These are phyloP conservation scores for Penicillium flavigenum DNA, from an alignment of 495 filamentous ascomycete genomes.

Conservation along the genomic window DNA sequence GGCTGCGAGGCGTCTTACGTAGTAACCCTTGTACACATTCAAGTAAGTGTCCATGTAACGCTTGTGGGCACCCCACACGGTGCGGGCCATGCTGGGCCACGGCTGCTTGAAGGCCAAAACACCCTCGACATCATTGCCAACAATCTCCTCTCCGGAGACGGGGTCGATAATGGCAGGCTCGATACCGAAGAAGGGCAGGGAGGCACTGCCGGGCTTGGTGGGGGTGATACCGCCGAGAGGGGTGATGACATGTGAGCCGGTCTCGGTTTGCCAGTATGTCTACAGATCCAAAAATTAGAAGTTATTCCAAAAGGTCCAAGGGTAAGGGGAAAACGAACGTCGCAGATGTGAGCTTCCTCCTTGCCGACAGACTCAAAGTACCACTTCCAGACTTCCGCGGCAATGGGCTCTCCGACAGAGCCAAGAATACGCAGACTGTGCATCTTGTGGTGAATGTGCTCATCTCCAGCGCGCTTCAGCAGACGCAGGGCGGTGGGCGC, in stretches of 20 bases:
- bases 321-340: conserved; percentile 60
- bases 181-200: conserved; percentile 87
- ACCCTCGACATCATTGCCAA: conserved; percentile 96
- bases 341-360: conserved; percentile 88
- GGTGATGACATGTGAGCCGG: conserved; percentile 84
- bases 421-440: conserved; percentile 84
- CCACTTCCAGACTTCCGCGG: conserved; percentile 99
- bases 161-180: conserved; percentile 98
- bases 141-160: conserved; percentile 88
- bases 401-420: conserved; percentile 98
- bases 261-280: conserved; percentile 99
- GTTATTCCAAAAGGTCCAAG: background rate
- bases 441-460: conserved; percentile 88
- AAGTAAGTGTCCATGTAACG: conserved; percentile 98
- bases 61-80: conserved; percentile 97
- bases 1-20: conserved; percentile 58
- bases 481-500: conserved; percentile 91
- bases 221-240: conserved; percentile 56
- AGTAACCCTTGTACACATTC: conserved; percentile 97
- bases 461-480: conserved; percentile 90
- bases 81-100: conserved; percentile 98
- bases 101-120: conserved; percentile 97
- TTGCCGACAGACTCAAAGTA: conserved; percentile 96
- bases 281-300: conserved; percentile 34
- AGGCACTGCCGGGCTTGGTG: conserved; percentile 58